These are phyloP conservation scores for Thalassiosira hispida DNA, from an alignment of 352 stramenopile species.

Conservation along the genomic window DNA sequence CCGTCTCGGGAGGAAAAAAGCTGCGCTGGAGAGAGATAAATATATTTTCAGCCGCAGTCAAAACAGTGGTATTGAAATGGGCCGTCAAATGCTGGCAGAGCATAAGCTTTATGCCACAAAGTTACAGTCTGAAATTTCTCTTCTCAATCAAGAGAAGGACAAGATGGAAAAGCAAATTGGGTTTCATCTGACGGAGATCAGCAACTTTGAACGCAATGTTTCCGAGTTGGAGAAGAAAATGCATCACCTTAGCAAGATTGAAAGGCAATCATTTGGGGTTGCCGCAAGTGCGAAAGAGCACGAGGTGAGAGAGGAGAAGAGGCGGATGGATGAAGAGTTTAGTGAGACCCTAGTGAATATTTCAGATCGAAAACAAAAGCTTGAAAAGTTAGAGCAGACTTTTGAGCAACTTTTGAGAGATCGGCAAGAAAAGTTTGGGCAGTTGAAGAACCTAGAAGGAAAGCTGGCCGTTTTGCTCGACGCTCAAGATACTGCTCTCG, in stretches of 20 bases:
- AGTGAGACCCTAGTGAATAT: conserved; percentile 93
- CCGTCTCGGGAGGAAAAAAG: conserved; percentile 86
- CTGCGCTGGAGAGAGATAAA: conserved; percentile 90
- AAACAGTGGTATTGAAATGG: conserved; percentile 92
- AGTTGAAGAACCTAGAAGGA: conserved; percentile 91
- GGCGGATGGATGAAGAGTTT: conserved; percentile 92
- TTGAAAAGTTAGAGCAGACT: conserved; percentile 89
- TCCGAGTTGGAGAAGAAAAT: conserved; percentile 91
- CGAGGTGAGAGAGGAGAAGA: conserved; percentile 84
- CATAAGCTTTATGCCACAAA: conserved; percentile 94
- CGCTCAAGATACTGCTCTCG: conserved; percentile 92
- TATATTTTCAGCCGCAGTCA: conserved; percentile 94
- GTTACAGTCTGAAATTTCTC: conserved; percentile 91
- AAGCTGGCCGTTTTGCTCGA: conserved; percentile 94
- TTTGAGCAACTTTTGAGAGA: conserved; percentile 89
- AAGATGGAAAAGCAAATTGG: conserved; percentile 90
- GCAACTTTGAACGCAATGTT: conserved; percentile 92
- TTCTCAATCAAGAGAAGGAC: conserved; percentile 90
- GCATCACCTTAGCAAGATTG: conserved; percentile 90
- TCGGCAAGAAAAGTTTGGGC: conserved; percentile 91
- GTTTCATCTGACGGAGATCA: conserved; percentile 91
- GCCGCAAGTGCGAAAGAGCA: conserved; percentile 25
- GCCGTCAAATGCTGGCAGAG: conserved; percentile 93
- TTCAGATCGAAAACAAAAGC: conserved; percentile 89
- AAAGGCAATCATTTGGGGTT: conserved; percentile 64